phyloP scores from a whole-genome alignment of 139 green algal species.

The Chlamydomonas applanata region DNA sequence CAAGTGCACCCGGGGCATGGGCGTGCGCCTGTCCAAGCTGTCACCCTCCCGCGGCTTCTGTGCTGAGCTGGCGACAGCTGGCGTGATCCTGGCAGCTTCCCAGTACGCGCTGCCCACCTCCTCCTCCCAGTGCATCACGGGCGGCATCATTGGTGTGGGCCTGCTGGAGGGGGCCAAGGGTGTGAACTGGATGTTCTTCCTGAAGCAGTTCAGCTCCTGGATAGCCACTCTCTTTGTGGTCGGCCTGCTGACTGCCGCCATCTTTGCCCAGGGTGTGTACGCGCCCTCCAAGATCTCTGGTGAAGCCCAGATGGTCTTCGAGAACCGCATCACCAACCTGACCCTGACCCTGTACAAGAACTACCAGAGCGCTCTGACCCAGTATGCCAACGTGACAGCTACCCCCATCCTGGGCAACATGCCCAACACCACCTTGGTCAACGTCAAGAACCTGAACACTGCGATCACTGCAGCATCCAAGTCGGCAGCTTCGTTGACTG shows the following conservation, averaged over 20 bases:
- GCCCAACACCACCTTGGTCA: conserved; percentile 1
- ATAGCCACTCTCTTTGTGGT: conserved; percentile 42
- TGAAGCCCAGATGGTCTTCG: too few relatives aligned
- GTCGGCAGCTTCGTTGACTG: too few relatives aligned
- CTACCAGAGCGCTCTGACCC: too few relatives aligned
- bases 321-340: too few relatives aligned
- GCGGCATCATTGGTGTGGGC: conserved; percentile 51
- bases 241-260: conserved; percentile 27
- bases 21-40: conserved; percentile 59
- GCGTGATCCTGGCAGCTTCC: conserved; percentile 52
- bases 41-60: conserved; percentile 61
- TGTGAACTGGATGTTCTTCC: conserved; percentile 56
- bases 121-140: conserved; percentile 39
- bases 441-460: neutral
- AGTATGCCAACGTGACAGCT: too few relatives aligned
- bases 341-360: too few relatives aligned
- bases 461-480: neutral
- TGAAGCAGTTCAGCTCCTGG: conserved; percentile 26
- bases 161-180: conserved; percentile 43
- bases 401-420: neutral
- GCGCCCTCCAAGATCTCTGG: neutral
- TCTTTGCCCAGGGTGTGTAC: conserved; percentile 43
- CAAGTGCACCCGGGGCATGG: conserved; percentile 61
- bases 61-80: conserved; percentile 59
- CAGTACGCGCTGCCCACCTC: conserved; percentile 36